A percentile compares a stretch with the other conserved stretches of the same genome.
These are phyloP conservation scores for Candida ponderosae DNA, from an alignment of 805 yeast genomes.

Conservation along the genomic window DNA sequence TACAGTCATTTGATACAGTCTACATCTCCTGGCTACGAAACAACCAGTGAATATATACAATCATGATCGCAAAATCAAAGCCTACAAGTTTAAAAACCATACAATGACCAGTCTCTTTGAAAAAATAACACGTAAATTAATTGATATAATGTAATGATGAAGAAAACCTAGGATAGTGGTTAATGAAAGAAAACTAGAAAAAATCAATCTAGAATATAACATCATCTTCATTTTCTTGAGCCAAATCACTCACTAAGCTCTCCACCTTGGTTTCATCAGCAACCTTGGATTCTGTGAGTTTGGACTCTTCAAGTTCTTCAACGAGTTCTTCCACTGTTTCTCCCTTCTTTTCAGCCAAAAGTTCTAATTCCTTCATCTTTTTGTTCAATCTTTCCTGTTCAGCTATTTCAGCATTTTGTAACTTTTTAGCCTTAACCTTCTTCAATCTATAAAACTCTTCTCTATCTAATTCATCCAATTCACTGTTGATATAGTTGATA, in stretches of 20 bases:
- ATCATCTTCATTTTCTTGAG: slow-evolving; percentile 36
- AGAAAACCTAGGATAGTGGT: too few species aligned
- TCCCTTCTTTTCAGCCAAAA: slow-evolving; percentile 13
- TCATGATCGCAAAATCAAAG: too few species aligned
- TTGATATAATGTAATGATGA: too few species aligned
- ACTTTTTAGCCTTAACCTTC: slow-evolving; percentile 48
- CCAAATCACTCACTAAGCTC: slow-evolving; percentile 15
- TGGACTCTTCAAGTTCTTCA: slow-evolving; percentile 17
- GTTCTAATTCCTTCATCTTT: slow-evolving; percentile 14
- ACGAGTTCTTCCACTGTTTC: slow-evolving; percentile 7
- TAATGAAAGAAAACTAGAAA: too few species aligned
- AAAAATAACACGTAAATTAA: too few species aligned
- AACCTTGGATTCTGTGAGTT: slow-evolving; percentile 5
- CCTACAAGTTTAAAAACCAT: too few species aligned
- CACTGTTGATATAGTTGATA: slow-evolving; percentile 84
- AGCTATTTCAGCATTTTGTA: slow-evolving; percentile 19
- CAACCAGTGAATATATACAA: too few species aligned
- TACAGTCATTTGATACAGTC: too few species aligned
- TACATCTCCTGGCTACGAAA: too few species aligned
- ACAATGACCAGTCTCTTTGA: too few species aligned
- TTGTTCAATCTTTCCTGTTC: slow-evolving; percentile 23
- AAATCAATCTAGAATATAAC: slow-evolving; percentile 29
- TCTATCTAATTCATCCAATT: slow-evolving; percentile 94
- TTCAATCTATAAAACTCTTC: slow-evolving; percentile 96
- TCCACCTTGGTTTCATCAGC: slow-evolving; percentile 14